These are phyloP conservation scores for Moesziomyces globuligerus DNA, from an alignment of 1,284 basidiomycete genomes.

Conservation along the genomic window DNA sequence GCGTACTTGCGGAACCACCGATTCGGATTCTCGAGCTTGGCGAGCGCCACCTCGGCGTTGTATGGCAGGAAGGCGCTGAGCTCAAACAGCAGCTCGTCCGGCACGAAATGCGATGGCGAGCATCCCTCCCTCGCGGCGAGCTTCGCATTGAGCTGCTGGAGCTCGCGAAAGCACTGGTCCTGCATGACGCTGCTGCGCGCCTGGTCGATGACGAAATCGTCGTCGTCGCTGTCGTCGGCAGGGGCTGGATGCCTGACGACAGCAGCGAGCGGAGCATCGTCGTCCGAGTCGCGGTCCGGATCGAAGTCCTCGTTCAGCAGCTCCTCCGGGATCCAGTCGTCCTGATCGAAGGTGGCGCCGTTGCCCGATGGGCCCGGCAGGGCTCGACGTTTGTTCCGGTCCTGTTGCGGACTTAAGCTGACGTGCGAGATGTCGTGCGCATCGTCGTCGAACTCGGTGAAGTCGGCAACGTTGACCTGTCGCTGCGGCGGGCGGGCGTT, in stretches of 20 bases:
- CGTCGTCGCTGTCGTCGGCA: conserved; percentile 8
- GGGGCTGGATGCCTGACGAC: neutral
- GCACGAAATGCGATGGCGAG: conserved; percentile 15
- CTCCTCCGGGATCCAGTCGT: conserved; percentile 18
- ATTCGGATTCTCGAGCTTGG: conserved; percentile 3
- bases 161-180: conserved; percentile 25
- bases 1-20: conserved; percentile 20
- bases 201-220: conserved; percentile 27
- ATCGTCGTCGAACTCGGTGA: conserved; percentile 39
- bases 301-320: conserved; percentile 26
- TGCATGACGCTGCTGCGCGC: conserved; percentile 10
- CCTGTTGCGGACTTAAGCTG: conserved; percentile 24
- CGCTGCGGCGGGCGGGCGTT: conserved; percentile 12
- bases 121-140: conserved; percentile 21
- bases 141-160: conserved; percentile 20
- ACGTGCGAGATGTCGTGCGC: conserved; percentile 49
- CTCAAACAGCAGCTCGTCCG: conserved; percentile 27
- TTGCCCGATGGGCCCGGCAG: conserved; percentile 22
- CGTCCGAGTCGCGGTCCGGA: conserved; percentile 18
- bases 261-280: conserved; percentile 14
- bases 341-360: conserved; percentile 11
- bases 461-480: conserved; percentile 20
- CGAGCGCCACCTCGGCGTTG: neutral
- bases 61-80: conserved; percentile 20
- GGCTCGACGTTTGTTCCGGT: neutral